These are phyloP conservation scores for Russula ochroleuca DNA, from an alignment of 768 basidiomycete species.

Conservation along the genomic window DNA sequence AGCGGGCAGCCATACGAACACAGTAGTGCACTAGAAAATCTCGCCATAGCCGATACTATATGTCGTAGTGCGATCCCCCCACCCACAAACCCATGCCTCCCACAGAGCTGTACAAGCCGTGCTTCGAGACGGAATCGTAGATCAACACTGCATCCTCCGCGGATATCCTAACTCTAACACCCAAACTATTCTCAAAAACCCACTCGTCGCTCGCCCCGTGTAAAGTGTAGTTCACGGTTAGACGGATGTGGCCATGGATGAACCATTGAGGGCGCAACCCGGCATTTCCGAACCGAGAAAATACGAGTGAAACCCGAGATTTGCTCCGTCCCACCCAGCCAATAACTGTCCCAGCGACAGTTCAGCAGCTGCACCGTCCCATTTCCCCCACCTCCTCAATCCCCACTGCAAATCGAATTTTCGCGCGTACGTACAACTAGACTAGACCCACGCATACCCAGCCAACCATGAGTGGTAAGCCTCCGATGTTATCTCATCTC, in stretches of 20 bases:
- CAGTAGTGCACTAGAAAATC: constrained; percentile 8
- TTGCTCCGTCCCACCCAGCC: not conserved
- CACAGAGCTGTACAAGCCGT: too few relatives aligned
- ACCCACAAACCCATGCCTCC: too few relatives aligned
- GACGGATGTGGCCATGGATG: not conserved
- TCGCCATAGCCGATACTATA: not conserved
- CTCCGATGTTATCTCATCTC: too few relatives aligned
- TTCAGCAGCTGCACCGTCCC: not conserved
- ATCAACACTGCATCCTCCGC: too few relatives aligned
- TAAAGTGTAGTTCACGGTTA: not conserved
- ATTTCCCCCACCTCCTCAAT: too few relatives aligned
- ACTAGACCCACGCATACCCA: too few relatives aligned
- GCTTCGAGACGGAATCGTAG: not conserved
- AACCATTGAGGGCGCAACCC: not conserved
- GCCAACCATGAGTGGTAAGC: too few relatives aligned
- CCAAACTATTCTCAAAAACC: too few relatives aligned
- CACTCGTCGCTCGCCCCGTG: not conserved
- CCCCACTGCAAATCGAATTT: too few relatives aligned
- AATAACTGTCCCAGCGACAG: not conserved
- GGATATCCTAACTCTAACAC: too few relatives aligned
- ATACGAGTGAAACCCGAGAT: not conserved
- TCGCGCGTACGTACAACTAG: too few relatives aligned
- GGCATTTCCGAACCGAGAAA: not conserved
- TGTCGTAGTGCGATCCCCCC: not conserved
- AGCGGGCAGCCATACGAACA: too few relatives aligned